Evolutionary conservation across 768 basidiomycete species (phyloP).

Genomic region (Boletus insuetus): DNA sequence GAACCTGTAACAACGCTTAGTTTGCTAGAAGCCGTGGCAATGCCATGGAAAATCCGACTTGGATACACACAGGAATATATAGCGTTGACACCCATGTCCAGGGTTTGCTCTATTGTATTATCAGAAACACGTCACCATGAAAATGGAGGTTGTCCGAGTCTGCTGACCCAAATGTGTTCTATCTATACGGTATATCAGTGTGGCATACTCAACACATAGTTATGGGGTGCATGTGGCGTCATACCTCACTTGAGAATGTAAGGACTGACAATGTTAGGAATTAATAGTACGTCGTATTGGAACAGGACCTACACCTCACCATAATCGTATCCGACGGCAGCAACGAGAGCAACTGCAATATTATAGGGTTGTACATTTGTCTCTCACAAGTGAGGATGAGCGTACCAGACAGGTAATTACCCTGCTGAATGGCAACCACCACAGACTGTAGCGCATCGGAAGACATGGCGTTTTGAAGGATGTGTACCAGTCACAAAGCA

Average conservation of each 20-base stretch:
- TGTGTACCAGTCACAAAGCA: no score
- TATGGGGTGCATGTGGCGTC: no score
- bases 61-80: slow-evolving; percentile 6
- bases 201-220: not conserved
- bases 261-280: not conserved
- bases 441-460: no score
- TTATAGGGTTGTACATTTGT: not conserved
- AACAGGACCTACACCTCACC: not conserved
- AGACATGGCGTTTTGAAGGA: no score
- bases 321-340: not conserved
- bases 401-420: no score
- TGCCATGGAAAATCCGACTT: not conserved
- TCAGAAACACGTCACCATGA: not conserved
- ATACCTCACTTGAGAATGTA: not conserved
- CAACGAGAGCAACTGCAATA: not conserved
- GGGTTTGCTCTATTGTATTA: not conserved
- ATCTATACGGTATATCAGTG: not conserved
- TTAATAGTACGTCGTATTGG: not conserved
- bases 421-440: no score
- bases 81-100: slow-evolving; percentile 11
- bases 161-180: slow-evolving; percentile 12
- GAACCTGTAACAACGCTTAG: slow-evolving; percentile 2
- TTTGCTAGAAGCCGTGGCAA: not conserved
- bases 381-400: not conserved
- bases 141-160: not conserved